These are phyloP conservation scores for Fusarium sp. DNA, from an alignment of 2,329 filamentous ascomycete species.

Conservation along the genomic window DNA sequence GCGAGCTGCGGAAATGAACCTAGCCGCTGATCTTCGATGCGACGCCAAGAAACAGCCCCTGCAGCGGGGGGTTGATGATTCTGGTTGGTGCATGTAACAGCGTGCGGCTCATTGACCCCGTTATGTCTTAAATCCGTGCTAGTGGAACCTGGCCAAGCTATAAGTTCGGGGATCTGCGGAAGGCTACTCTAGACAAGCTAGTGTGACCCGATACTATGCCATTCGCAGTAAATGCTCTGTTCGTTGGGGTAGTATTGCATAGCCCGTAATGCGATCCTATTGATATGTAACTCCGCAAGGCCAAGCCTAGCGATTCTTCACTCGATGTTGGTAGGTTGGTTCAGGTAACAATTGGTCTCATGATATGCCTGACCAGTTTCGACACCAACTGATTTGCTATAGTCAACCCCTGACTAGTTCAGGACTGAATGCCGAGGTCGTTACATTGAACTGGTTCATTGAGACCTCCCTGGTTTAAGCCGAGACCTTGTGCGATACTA, in stretches of 20 bases:
- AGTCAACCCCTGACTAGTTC: neutral
- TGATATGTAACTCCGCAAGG: neutral
- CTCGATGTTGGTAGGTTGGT: neutral
- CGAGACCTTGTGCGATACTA: neutral
- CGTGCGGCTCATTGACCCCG: slow-evolving; percentile 1
- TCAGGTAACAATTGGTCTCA: neutral
- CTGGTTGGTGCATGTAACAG: slow-evolving; percentile 10
- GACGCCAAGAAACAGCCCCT: neutral
- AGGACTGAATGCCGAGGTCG: neutral
- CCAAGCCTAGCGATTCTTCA: neutral
- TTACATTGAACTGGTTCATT: neutral
- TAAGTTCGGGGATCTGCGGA: neutral
- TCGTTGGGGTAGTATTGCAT: neutral
- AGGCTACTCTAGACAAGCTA: neutral
- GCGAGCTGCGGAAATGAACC: neutral
- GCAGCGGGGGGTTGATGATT: slow-evolving; percentile 3
- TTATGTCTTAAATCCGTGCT: neutral
- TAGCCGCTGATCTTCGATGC: slow-evolving; percentile 8
- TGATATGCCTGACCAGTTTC: neutral
- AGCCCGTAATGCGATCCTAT: neutral
- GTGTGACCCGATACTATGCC: slow-evolving; percentile 9
- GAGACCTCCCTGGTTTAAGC: neutral
- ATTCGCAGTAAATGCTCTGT: neutral
- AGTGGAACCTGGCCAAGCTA: neutral
- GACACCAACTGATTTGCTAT: neutral